Evolutionary conservation across 805 yeast species (phyloP).

Genomic region (Metschnikowia arizonensis): DNA sequence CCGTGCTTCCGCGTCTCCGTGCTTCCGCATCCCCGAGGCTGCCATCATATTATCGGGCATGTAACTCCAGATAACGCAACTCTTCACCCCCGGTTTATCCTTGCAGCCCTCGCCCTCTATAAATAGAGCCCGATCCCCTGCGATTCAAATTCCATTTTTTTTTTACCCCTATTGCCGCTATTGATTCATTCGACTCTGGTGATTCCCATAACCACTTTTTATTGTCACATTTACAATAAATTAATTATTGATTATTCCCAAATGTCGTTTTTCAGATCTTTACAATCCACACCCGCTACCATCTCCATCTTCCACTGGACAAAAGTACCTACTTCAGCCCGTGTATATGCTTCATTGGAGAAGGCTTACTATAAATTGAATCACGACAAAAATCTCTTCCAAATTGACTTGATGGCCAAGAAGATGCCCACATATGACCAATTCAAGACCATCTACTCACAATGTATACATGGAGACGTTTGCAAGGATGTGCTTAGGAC

Average conservation of each 20-base stretch:
- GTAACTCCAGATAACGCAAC: constrained; percentile 8
- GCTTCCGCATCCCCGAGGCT: constrained; percentile 1
- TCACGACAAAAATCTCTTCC: constrained; percentile 28
- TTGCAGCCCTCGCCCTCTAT: not conserved
- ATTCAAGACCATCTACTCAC: constrained; percentile 26
- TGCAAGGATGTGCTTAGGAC: constrained; percentile 25
- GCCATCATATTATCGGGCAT: constrained; percentile 8
- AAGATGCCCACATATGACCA: constrained; percentile 43
- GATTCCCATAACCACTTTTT: too few relatives aligned
- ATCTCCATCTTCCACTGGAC: constrained; percentile 40
- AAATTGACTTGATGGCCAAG: constrained; percentile 35
- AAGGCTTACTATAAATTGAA: constrained; percentile 30
- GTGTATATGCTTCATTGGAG: constrained; percentile 29
- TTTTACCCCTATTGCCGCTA: not conserved
- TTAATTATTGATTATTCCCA: not conserved
- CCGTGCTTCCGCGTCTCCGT: too few relatives aligned
- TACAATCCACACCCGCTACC: constrained; percentile 40
- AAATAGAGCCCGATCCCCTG: not conserved
- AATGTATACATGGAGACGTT: constrained; percentile 24
- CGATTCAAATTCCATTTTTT: not conserved
- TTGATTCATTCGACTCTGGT: too few relatives aligned
- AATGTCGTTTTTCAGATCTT: constrained; percentile 41
- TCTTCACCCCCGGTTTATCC: not conserved
- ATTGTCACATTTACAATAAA: too few relatives aligned
- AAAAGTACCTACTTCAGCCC: constrained; percentile 30